Evolutionary conservation across 2,329 filamentous ascomycete species (phyloP).

Genomic region (Fusarium chlamydosporum): DNA sequence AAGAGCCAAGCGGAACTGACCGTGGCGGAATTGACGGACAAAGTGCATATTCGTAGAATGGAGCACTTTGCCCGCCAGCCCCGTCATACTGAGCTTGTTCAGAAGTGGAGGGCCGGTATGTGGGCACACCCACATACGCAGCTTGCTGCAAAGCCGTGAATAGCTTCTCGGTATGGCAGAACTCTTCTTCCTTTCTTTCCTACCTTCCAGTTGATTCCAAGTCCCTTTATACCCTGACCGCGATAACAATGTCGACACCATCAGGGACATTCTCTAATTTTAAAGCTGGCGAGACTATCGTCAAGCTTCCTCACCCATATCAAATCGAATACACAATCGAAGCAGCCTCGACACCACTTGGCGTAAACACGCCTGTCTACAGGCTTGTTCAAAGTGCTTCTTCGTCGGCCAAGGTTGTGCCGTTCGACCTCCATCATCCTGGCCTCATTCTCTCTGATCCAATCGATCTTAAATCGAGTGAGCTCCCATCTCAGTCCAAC

Average conservation of each 20-base stretch:
- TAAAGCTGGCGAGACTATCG: slow-evolving; percentile 56
- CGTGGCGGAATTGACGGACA: slow-evolving; percentile 25
- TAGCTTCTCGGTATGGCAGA: slow-evolving; percentile 36
- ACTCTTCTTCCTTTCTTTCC: slow-evolving; percentile 1
- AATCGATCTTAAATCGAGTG: slow-evolving; percentile 63
- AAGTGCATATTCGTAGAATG: slow-evolving; percentile 7
- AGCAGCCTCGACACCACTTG: slow-evolving; percentile 49
- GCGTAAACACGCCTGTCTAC: slow-evolving; percentile 51
- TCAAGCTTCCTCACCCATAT: slow-evolving; percentile 67
- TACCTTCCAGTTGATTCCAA: background rate
- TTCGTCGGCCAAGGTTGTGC: slow-evolving; percentile 49
- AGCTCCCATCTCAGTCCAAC: slow-evolving; percentile 64
- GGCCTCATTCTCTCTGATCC: slow-evolving; percentile 63
- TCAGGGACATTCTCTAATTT: slow-evolving; percentile 42
- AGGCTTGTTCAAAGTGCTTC: slow-evolving; percentile 54
- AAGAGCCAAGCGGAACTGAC: slow-evolving; percentile 14
- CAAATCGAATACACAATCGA: slow-evolving; percentile 61
- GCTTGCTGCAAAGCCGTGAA: slow-evolving; percentile 33
- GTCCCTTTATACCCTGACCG: background rate
- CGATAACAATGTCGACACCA: slow-evolving; percentile 38
- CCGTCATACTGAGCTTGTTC: slow-evolving; percentile 21
- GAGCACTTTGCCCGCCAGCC: slow-evolving; percentile 8
- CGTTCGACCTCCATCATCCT: slow-evolving; percentile 54
- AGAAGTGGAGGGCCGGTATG: slow-evolving; percentile 26
- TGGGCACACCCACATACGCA: slow-evolving; percentile 17